These are phyloP conservation scores for Leishmania tropica DNA, from an alignment of 208 protist genomes.

Conservation along the genomic window DNA sequence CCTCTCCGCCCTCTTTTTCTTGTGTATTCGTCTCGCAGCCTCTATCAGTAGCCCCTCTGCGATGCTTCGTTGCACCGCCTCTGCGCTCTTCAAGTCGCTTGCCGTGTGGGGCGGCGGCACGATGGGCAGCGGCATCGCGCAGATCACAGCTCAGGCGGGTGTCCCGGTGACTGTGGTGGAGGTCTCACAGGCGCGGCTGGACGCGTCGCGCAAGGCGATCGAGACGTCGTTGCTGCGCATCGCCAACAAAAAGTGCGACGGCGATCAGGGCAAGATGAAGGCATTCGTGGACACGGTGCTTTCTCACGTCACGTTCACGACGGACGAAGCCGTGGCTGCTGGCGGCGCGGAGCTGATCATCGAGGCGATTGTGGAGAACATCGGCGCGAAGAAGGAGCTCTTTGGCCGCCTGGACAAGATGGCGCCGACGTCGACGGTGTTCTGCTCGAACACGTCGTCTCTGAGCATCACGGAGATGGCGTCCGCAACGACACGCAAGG, in stretches of 20 bases:
- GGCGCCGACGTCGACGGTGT: conserved; percentile 64
- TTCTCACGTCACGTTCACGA: conserved; percentile 63
- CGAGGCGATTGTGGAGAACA: conserved; percentile 72
- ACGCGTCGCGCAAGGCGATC: conserved; percentile 51
- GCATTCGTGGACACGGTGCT: conserved; percentile 42
- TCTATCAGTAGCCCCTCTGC: not conserved
- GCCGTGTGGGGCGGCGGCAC: conserved; percentile 69
- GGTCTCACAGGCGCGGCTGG: conserved; percentile 54
- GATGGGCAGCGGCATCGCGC: conserved; percentile 80
- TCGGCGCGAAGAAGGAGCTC: conserved; percentile 65
- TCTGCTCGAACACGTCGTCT: conserved; percentile 90
- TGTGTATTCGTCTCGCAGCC: not conserved
- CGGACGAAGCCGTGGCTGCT: conserved; percentile 47
- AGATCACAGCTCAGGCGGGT: conserved; percentile 49
- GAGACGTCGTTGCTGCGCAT: conserved; percentile 52
- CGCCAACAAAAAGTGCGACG: conserved; percentile 65
- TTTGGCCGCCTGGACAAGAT: conserved; percentile 53
- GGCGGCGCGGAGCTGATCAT: conserved; percentile 52
- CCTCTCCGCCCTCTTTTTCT: not conserved
- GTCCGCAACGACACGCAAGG: conserved; percentile 44
- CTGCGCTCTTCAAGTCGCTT: conserved; percentile 42
- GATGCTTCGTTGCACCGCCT: conserved; percentile 30
- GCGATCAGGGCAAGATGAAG: conserved; percentile 48
- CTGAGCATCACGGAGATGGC: conserved; percentile 74
- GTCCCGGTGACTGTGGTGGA: conserved; percentile 68